Conservation (phyloP, 2,329 filamentous ascomycete species). For the Chalaropsis ovoidea region DNA sequence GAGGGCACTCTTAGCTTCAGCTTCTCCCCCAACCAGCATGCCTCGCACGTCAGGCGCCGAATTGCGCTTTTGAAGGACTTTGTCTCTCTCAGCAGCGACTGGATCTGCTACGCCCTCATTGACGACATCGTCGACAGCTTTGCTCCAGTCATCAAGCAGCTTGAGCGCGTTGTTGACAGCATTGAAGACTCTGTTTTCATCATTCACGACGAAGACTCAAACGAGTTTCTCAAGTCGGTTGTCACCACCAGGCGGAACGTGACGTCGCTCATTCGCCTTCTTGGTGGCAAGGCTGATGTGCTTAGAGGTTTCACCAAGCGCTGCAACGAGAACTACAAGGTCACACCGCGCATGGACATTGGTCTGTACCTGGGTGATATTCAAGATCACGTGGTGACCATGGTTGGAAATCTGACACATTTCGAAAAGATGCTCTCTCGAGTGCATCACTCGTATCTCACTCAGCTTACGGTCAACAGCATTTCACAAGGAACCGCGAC, state of each 20-base stretch:
- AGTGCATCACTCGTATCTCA: constrained; percentile 90
- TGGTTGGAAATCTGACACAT: constrained; percentile 92
- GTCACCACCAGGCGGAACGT: constrained; percentile 88
- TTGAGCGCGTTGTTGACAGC: constrained; percentile 78
- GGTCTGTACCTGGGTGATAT: constrained; percentile 95
- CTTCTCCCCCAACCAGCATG: constrained; percentile 78
- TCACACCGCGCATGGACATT: constrained; percentile 92
- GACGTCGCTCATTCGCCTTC: constrained; percentile 81
- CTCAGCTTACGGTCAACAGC: constrained; percentile 85
- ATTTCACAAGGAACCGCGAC: constrained; percentile 78
- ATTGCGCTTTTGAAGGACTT: constrained; percentile 92
- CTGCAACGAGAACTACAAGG: constrained; percentile 93
- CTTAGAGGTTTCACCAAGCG: constrained; percentile 96
- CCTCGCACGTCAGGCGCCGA: constrained; percentile 77
- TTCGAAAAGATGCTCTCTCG: constrained; percentile 97
- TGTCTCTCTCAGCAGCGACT: constrained; percentile 86
- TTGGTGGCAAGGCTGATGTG: constrained; percentile 96
- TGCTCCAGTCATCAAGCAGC: constrained; percentile 74
- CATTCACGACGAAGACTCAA: constrained; percentile 80
- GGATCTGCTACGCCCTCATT: constrained; percentile 98
- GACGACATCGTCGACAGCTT: constrained; percentile 98
- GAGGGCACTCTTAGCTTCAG: constrained; percentile 93
- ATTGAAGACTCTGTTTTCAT: constrained; percentile 96
- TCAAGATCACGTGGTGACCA: constrained; percentile 97
- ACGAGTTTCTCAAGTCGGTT: constrained; percentile 75